Conservation (phyloP, 2,329 filamentous ascomycete species). For the Cryphonectria nitschkei region DNA sequence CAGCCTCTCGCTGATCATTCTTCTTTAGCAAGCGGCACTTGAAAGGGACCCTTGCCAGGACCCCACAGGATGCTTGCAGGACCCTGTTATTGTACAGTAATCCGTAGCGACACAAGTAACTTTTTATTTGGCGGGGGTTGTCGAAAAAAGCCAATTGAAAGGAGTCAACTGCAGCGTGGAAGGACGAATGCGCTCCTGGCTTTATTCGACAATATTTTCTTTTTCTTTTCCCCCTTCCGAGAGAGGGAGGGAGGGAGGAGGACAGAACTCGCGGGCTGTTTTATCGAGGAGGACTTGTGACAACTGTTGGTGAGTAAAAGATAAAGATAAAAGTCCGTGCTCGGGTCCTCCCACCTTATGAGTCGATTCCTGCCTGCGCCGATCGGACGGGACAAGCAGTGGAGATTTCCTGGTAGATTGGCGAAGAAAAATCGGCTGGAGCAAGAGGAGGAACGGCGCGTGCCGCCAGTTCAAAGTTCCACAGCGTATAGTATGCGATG, state of each 20-base stretch:
- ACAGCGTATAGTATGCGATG: background rate
- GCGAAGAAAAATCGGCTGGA: conserved; percentile 16
- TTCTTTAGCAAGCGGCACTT: conserved; percentile 16
- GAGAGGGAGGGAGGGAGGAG: background rate
- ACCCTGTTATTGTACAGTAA: conserved; percentile 9
- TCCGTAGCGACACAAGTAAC: conserved; percentile 6
- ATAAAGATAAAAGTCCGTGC: conserved; percentile 1
- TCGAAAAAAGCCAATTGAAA: conserved; percentile 5
- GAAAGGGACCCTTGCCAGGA: conserved; percentile 18
- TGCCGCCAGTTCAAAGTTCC: conserved; percentile 16
- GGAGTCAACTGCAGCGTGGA: background rate
- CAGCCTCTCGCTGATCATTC: conserved; percentile 24
- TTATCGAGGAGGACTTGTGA: background rate
- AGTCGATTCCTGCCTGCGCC: conserved; percentile 13
- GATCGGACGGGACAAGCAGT: conserved; percentile 13
- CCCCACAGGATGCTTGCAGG: conserved; percentile 22
- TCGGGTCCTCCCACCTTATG: conserved; percentile 12
- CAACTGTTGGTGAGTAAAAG: background rate
- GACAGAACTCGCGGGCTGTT: background rate
- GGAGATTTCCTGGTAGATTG: background rate
- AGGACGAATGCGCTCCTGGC: background rate
- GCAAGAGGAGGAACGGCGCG: conserved; percentile 4
- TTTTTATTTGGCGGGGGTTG: background rate
- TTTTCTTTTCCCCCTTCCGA: background rate
- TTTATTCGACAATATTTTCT: background rate